phyloP scores from a whole-genome alignment of 208 protist genomes.

The Crithidia sp. region DNA sequence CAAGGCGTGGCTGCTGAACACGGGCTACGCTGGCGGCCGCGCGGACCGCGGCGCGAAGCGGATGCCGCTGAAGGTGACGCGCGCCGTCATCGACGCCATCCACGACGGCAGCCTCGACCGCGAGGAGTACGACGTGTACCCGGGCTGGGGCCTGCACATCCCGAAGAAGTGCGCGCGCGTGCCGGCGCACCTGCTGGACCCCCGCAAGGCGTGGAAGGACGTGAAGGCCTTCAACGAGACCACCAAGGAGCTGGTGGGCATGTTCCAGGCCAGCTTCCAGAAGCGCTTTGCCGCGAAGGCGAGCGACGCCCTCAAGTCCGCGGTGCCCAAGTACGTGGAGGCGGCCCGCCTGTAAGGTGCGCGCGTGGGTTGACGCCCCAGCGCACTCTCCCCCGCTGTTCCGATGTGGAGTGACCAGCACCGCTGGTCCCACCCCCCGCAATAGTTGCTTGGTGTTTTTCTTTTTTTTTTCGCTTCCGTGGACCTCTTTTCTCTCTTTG shows the following conservation, averaged over 20 bases:
- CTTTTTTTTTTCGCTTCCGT: no score
- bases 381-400: no score
- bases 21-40: slow-evolving; percentile 92
- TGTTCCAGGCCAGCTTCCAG: slow-evolving; percentile 95
- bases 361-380: slow-evolving; percentile 46
- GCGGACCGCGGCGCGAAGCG: slow-evolving; percentile 88
- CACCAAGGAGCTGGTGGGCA: slow-evolving; percentile 84
- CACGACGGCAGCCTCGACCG: slow-evolving; percentile 92
- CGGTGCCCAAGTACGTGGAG: slow-evolving; percentile 83
- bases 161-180: slow-evolving; percentile 81
- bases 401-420: no score
- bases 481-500: no score
- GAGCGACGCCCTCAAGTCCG: slow-evolving; percentile 72
- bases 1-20: slow-evolving; percentile 95
- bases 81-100: slow-evolving; percentile 96
- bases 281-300: slow-evolving; percentile 86
- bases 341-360: slow-evolving; percentile 64
- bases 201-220: slow-evolving; percentile 90
- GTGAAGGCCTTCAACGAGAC: slow-evolving; percentile 81
- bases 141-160: slow-evolving; percentile 91
- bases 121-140: slow-evolving; percentile 67
- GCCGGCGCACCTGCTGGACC: slow-evolving; percentile 89
- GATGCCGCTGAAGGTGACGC: slow-evolving; percentile 93
- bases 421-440: no score
- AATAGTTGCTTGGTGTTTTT: no score